Evolutionary conservation across 2,329 filamentous ascomycete genomes (phyloP).

Genomic region (Calonectria pauciramosa): DNA sequence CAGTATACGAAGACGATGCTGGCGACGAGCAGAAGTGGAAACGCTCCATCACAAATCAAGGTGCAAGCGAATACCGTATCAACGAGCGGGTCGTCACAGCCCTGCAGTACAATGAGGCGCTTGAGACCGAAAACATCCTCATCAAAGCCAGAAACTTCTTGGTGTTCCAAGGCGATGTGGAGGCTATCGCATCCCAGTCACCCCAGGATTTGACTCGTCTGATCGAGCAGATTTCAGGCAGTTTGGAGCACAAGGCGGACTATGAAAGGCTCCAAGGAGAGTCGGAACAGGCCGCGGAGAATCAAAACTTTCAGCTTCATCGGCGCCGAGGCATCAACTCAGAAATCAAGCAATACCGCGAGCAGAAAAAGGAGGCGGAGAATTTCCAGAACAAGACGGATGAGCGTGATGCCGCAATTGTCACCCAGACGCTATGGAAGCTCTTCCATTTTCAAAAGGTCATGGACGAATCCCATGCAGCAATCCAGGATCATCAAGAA

Average conservation of each 20-base stretch:
- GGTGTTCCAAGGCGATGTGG: conserved; percentile 98
- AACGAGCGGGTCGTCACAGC: conserved; percentile 92
- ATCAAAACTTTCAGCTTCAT: conserved; percentile 89
- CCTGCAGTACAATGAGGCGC: conserved; percentile 91
- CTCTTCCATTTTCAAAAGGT: conserved; percentile 93
- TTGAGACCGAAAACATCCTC: conserved; percentile 95
- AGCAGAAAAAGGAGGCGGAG: conserved; percentile 96
- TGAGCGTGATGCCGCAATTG: conserved; percentile 90
- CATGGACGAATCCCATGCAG: conserved; percentile 90
- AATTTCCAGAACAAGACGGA: conserved; percentile 92
- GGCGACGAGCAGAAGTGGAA: conserved; percentile 97
- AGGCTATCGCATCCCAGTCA: conserved; percentile 95
- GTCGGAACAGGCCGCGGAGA: conserved; percentile 87
- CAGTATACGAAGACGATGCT: conserved; percentile 97
- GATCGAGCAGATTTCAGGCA: conserved; percentile 98
- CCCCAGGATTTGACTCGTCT: conserved; percentile 93
- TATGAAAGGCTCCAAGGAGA: conserved; percentile 93
- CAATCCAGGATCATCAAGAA: conserved; percentile 94
- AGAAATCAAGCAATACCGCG: conserved; percentile 97
- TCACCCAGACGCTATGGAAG: conserved; percentile 96
- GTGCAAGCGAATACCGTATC: conserved; percentile 95
- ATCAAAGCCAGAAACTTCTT: conserved; percentile 99
- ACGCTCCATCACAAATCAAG: conserved; percentile 89
- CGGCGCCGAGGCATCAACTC: conserved; percentile 95
- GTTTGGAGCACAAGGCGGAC: conserved; percentile 92